Base-by-base conservation (phyloP, 106 monocot genomes). In the Hemerocallis citrina region DNA sequence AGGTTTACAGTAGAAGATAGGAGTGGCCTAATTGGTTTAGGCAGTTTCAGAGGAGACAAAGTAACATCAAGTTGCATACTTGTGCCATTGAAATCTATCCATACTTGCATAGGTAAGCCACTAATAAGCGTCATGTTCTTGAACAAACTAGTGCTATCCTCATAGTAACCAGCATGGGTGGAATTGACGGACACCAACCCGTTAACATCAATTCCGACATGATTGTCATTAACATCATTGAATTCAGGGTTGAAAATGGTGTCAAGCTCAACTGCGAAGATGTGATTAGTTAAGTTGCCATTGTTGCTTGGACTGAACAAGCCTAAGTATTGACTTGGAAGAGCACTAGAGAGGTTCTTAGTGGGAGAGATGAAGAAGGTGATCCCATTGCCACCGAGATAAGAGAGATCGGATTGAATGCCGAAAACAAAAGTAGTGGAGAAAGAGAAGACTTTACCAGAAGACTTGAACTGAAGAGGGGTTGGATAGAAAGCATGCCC, bases 391-490 rank as follows among this genome's bases (percentile, higher is more conserved):
- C n/a, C n/a, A n/a, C n/a, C n/a, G n/a, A n/a, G n/a, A n/a, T n/a
- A n/a, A n/a, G n/a, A n/a, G n/a, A n/a, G n/a, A n/a, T n/a, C n/a
- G 30, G 66, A 24, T 12, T 38, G 49, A 7, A 49, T 43, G 37
- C 39, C 54, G 66, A 67, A 67, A 25, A 55, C 55, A 36, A 67
- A 67, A 35, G 55, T 27, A 16, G 66, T 55, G 19, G 66, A 67
- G 66, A 67, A 67, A 11, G 66, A 67, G 50, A 31, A 33, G 16
- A 24, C 17, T 52, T 24, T 37, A 13, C 55, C 66, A 28, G 52
- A 13, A 20, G 66, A 55, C 50, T 52, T 67, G 55, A 67, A 67
- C 2, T 30, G 27, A 39, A 67, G 24, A 13, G 66, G 66, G 2
- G 21, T 9, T 5, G 55, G 66, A 49, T 67, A 29, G 52, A 67